Evolutionary conservation across 257 asterid genomes (phyloP).

Genomic region (Anisodus acutangulus): DNA sequence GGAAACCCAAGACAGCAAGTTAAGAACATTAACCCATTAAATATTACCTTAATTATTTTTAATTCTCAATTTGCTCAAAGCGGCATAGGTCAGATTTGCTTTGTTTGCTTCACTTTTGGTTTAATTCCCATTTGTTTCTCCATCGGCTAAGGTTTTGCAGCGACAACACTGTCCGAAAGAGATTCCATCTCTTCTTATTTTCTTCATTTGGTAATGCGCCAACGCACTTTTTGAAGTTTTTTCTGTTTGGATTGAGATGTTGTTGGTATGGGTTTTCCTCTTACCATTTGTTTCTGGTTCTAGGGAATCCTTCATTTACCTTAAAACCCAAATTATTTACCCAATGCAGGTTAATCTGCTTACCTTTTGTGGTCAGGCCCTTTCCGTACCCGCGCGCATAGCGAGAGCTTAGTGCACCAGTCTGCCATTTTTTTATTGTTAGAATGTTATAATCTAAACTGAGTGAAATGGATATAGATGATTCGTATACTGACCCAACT

Average conservation of each 20-base stretch:
- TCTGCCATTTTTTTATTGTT: no score
- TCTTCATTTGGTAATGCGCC: background rate
- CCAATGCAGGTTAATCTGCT: no score
- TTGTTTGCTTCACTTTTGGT: background rate
- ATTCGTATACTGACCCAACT: background rate
- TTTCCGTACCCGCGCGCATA: no score
- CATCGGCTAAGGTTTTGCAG: slow-evolving; percentile 7
- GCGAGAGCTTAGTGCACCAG: no score
- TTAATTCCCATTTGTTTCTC: background rate
- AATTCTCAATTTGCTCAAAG: background rate
- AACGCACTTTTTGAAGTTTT: background rate
- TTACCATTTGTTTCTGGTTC: background rate
- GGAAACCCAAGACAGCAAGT: background rate
- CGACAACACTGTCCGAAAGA: background rate
- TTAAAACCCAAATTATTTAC: no score
- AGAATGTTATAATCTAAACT: background rate
- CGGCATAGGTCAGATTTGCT: background rate
- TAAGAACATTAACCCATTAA: background rate
- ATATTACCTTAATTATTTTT: background rate
- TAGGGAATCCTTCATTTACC: background rate
- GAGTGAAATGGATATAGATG: background rate
- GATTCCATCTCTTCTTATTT: slow-evolving; percentile 8
- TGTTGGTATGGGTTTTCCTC: slow-evolving; percentile 9
- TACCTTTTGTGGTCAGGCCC: no score
- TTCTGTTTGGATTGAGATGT: background rate